Conservation (phyloP, 768 basidiomycete species). For the Leucosporidium creatinivorum region DNA sequence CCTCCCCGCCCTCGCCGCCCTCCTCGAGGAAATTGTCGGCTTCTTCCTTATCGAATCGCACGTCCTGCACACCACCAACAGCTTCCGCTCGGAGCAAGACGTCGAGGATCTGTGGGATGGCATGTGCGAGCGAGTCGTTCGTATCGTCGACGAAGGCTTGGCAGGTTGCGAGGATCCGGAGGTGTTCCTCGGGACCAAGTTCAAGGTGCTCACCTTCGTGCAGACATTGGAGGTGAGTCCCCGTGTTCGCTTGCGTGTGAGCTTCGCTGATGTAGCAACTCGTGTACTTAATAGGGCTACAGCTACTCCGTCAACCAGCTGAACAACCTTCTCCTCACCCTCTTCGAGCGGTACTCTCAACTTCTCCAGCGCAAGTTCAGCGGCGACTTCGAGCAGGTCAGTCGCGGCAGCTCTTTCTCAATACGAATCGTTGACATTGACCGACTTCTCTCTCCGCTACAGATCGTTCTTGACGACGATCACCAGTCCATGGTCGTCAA, state of each 20-base stretch:
- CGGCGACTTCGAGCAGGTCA: constrained; percentile 56
- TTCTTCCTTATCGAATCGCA: constrained; percentile 96
- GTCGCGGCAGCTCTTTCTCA: too few relatives aligned
- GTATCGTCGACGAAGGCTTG: constrained; percentile 65
- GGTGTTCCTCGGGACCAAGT: constrained; percentile 72
- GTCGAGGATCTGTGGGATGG: constrained; percentile 94
- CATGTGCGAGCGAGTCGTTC: constrained; percentile 64
- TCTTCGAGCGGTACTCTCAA: constrained; percentile 83
- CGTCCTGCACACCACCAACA: constrained; percentile 75
- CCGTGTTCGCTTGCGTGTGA: too few relatives aligned
- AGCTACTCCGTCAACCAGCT: constrained; percentile 76
- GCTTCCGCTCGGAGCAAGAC: constrained; percentile 79
- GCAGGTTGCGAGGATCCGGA: constrained; percentile 70
- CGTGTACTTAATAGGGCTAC: constrained; percentile 73
- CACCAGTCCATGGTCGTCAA: constrained; percentile 72
- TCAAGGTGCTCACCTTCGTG: constrained; percentile 72
- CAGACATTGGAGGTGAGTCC: constrained; percentile 77
- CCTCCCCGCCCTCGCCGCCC: constrained; percentile 52
- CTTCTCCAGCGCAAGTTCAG: constrained; percentile 75
- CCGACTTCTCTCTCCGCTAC: too few relatives aligned
- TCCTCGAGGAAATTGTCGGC: constrained; percentile 89
- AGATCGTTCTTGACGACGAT: constrained; percentile 79
- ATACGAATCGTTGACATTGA: too few relatives aligned
- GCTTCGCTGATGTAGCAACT: too few relatives aligned
- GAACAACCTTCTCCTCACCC: constrained; percentile 70